Base-by-base conservation (phyloP, 2,329 filamentous ascomycete species). In the Diaporthe ampelina region DNA sequence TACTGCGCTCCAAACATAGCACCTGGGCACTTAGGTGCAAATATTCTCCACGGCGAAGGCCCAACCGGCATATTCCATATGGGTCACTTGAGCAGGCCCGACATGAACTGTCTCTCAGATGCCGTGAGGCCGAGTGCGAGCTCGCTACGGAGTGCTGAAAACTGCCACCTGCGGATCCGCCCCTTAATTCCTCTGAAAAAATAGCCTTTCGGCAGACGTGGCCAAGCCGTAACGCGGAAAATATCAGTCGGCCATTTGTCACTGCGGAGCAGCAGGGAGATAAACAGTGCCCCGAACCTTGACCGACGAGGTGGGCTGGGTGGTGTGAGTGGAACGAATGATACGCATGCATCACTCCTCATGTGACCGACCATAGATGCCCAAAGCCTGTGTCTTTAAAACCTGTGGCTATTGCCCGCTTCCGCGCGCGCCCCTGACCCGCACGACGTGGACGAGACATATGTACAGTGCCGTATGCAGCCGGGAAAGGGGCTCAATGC, bases 321-420 rank as follows among this genome's bases (percentile, higher is more conserved):
- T 40, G 9, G n/a, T 52, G n/a, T 15, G 48, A 26, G 63, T 68
- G 63, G 63, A 29, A 26, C 48, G 21, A 67, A 52, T 54, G 63
- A 68, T 26, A 8, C 63, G 48, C 63, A 68, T 68, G 63, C 63
- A 40, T 40, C 32, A 26, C 32, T 68, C 3, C 32, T 68, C 63
- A 68, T 68, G 48, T 68, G 63, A 68, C 63, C 32, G 45, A 21
- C 63, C 56, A 58, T 21, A n/a, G 58, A 52, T 67, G 61, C 45
- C 61, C 45, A 67, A 68, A 68, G 29, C 40, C 29, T 52, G 29
- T 54, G 5, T 15, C 21, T 35, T 8, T 8, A 13, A 24, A 5
- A 21, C 24, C 29, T 67, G 29, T 37, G 52, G 45, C 29, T 52
- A 21, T 11, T n/a, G 40, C 24, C 59, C 59, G 24, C 59, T 10